Evolutionary conservation across 805 yeast species (phyloP).

Genomic region (Ogataea saltuana): DNA sequence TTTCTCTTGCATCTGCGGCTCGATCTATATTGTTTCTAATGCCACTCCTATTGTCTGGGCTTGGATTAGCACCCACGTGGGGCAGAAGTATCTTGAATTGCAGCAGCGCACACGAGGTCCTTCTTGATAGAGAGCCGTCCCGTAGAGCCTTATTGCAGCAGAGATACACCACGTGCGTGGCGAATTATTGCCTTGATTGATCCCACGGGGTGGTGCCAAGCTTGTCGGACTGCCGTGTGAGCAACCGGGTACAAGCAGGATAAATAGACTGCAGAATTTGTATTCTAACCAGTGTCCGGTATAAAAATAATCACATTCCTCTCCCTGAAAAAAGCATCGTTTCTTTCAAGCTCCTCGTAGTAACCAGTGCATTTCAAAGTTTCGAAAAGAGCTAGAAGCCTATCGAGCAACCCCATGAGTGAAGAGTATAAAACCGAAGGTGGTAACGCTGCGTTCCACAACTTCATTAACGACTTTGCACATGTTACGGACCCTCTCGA

Average conservation of each 20-base stretch:
- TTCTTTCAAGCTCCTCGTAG: too few species aligned
- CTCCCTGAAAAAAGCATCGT: too few species aligned
- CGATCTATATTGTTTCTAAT: background rate
- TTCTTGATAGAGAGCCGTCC: conserved; percentile 4
- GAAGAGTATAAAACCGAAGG: conserved; percentile 48
- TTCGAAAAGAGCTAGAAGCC: too few species aligned
- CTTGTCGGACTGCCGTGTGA: background rate
- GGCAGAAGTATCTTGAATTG: background rate
- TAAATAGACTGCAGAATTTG: background rate
- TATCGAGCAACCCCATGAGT: too few species aligned
- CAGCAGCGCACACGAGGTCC: conserved; percentile 18
- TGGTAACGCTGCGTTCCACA: conserved; percentile 87
- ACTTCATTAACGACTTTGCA: conserved; percentile 75
- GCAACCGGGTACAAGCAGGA: too few species aligned
- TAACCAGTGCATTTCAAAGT: too few species aligned
- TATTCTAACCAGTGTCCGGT: background rate
- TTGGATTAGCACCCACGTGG: conserved; percentile 17
- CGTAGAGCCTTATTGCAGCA: background rate
- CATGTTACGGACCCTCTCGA: conserved; percentile 83
- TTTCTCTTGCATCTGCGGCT: background rate
- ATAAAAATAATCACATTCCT: too few species aligned
- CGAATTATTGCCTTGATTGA: background rate
- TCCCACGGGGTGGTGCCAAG: conserved; percentile 1
- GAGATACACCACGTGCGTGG: conserved; percentile 4
- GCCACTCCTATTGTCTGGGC: background rate